These are phyloP conservation scores for Cercospora berteroae DNA, from an alignment of 2,329 filamentous ascomycete genomes.

Conservation along the genomic window DNA sequence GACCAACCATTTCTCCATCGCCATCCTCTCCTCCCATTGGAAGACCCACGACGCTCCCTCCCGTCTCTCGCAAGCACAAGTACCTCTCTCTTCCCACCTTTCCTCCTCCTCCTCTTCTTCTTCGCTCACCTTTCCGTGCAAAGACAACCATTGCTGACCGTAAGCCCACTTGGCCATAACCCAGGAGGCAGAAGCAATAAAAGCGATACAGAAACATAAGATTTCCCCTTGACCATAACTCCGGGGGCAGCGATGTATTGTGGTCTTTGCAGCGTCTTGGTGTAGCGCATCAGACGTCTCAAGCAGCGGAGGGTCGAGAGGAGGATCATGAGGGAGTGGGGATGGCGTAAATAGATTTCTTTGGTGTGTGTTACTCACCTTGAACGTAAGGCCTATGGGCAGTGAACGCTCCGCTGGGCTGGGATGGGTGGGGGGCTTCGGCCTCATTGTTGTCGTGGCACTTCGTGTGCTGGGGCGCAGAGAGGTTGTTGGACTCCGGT, in stretches of 20 bases:
- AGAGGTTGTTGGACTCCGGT: neutral
- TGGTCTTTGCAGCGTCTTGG: neutral
- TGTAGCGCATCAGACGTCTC: neutral
- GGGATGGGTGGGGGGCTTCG: neutral
- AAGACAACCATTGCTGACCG: neutral
- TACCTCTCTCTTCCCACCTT: neutral
- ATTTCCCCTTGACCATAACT: neutral
- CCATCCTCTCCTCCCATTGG: neutral
- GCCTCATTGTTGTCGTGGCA: neutral
- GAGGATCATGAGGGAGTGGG: neutral
- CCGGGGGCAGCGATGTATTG: conserved; percentile 1
- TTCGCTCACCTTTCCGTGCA: neutral
- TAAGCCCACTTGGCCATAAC: neutral
- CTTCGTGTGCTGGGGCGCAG: neutral
- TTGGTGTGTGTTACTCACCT: neutral
- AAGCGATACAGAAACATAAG: neutral
- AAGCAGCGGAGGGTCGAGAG: neutral
- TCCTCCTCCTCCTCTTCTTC: neutral
- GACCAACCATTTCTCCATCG: neutral
- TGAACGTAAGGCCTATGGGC: conserved; percentile 1
- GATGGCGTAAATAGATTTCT: neutral
- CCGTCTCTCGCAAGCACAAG: neutral
- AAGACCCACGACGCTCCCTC: neutral
- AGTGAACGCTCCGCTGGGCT: neutral
- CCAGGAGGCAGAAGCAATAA: neutral